These are phyloP conservation scores for Verticillium nonalfalfae DNA, from an alignment of 2,329 filamentous ascomycete genomes.

Conservation along the genomic window DNA sequence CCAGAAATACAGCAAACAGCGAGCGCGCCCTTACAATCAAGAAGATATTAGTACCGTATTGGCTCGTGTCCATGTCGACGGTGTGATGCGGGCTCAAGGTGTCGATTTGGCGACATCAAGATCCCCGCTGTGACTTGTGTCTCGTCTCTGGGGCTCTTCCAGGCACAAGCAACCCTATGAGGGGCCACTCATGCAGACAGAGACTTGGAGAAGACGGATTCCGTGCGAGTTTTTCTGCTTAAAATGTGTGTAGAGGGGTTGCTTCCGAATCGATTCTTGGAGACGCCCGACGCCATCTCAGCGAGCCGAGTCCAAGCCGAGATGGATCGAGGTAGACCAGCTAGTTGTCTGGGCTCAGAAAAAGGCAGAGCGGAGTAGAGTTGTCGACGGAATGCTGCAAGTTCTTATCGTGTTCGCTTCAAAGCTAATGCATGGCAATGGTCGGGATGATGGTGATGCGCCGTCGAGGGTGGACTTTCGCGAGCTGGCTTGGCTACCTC, in stretches of 20 bases:
- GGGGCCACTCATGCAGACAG: conserved; percentile 7
- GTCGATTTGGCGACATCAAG: conserved; percentile 11
- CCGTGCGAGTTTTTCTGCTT: conserved; percentile 1
- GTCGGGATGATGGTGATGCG: neutral
- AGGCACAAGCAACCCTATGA: conserved; percentile 5
- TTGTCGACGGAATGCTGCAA: neutral
- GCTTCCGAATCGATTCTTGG: conserved; percentile 7
- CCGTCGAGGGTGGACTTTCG: neutral
- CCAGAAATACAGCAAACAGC: neutral
- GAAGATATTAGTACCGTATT: conserved; percentile 57
- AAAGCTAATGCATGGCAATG: neutral
- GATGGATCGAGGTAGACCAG: neutral
- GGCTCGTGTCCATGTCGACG: conserved; percentile 55
- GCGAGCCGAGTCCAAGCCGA: conserved; percentile 14
- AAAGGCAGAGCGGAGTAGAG: neutral
- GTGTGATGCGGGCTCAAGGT: conserved; percentile 14
- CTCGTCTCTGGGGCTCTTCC: conserved; percentile 6
- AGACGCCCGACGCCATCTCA: conserved; percentile 30
- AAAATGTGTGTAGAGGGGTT: neutral
- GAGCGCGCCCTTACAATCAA: conserved; percentile 41
- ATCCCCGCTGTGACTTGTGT: conserved; percentile 8
- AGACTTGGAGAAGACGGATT: conserved; percentile 2
- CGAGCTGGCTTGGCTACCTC: neutral
- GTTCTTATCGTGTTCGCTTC: neutral
- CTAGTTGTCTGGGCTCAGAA: neutral